A percentile compares a stretch with the other conserved stretches of the same genome.
Conservation (phyloP, 148 eudicot species). For the Rhododendron ovatum region DNA sequence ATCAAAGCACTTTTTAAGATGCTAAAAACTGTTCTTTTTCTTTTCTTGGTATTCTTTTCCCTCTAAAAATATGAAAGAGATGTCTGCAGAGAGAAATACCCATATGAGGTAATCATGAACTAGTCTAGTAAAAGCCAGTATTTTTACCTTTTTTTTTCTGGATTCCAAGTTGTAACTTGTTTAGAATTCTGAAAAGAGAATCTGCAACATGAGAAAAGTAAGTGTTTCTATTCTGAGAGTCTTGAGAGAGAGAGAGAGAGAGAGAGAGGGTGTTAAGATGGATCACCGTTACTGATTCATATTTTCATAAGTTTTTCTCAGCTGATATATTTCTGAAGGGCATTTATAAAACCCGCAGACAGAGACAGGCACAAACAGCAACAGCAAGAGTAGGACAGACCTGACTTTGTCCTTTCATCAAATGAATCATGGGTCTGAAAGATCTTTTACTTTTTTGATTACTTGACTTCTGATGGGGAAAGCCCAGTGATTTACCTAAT, state of each 20-base stretch:
- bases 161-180: not conserved
- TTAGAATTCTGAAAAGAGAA: not conserved
- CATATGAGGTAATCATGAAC: not conserved
- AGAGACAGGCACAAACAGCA: constrained; percentile 4
- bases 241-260: not conserved
- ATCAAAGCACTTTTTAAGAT: not conserved
- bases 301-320: not conserved
- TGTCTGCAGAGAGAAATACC: not conserved
- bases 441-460: not conserved
- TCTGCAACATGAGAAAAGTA: not conserved
- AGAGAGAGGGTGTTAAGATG: not conserved
- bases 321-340: not conserved
- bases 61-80: not conserved
- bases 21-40: not conserved
- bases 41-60: not conserved
- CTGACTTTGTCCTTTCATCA: constrained; percentile 1
- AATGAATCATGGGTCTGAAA: not conserved
- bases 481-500: not conserved
- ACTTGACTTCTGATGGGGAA: constrained; percentile 13
- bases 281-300: constrained; percentile 7
- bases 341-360: constrained; percentile 10
- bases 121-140: not conserved
- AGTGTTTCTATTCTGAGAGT: not conserved
- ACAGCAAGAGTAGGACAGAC: constrained; percentile 8
- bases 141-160: not conserved